Percentiles rank a stretch among this genome's conserved stretches.
These are phyloP conservation scores for Scleroderma bovista DNA, from an alignment of 768 basidiomycete species.

Conservation along the genomic window DNA sequence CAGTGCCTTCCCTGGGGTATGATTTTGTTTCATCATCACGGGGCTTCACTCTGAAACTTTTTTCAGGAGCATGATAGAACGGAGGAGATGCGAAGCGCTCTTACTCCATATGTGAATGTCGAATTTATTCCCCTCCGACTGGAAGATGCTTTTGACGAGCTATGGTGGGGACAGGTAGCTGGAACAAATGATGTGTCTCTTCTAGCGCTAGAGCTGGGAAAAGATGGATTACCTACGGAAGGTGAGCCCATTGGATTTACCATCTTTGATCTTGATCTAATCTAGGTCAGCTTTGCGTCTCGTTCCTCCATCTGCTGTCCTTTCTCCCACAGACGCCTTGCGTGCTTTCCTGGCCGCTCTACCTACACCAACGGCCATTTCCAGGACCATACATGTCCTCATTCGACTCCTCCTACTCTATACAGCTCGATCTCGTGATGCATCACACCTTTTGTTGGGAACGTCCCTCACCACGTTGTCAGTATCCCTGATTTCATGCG, in stretches of 20 bases:
- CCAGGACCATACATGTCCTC: conserved; percentile 52
- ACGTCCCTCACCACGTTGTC: conserved; percentile 77
- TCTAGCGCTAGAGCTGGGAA: conserved; percentile 43
- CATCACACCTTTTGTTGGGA: conserved; percentile 77
- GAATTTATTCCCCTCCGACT: conserved; percentile 60
- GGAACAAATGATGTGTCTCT: conserved; percentile 20
- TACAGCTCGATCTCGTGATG: conserved; percentile 49
- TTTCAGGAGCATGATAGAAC: conserved; percentile 51
- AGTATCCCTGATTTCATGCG: conserved; percentile 64
- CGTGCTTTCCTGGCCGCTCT: conserved; percentile 55
- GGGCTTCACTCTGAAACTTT: conserved; percentile 5
- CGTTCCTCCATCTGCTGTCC: conserved; percentile 3
- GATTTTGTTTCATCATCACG: conserved; percentile 19
- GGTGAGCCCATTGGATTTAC: conserved; percentile 9
- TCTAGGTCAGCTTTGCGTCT: conserved; percentile 17
- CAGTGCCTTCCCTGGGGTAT: conserved; percentile 54
- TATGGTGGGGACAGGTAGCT: conserved; percentile 58
- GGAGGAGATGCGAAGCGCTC: conserved; percentile 42
- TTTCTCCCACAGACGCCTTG: conserved; percentile 28
- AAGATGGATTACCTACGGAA: conserved; percentile 43
- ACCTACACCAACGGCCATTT: conserved; percentile 69
- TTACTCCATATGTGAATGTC: conserved; percentile 44
- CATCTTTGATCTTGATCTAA: conserved; percentile 2
- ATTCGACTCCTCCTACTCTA: conserved; percentile 66
- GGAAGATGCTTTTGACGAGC: conserved; percentile 67